phyloP scores from a whole-genome alignment of 257 asterid species.

The Knoxia roxburghii region DNA sequence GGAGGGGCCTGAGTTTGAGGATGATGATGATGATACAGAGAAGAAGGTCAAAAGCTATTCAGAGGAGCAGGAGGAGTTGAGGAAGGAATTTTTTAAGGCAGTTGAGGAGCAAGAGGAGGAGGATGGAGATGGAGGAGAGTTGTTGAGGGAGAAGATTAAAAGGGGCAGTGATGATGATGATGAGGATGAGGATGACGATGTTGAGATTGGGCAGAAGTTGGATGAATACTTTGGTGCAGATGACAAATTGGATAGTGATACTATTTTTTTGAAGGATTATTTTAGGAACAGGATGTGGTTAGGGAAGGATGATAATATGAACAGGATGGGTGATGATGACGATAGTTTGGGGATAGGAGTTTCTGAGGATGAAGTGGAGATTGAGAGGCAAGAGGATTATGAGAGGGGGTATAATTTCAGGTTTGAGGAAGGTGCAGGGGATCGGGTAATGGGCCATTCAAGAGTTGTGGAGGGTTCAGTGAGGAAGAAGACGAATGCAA shows the following conservation, averaged over 20 bases:
- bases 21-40: conserved; percentile 15
- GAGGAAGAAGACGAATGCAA: conserved; percentile 60
- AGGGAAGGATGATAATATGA: conserved; percentile 19
- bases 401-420: conserved; percentile 72
- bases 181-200: conserved; percentile 19
- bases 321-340: conserved; percentile 25
- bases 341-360: conserved; percentile 31
- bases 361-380: conserved; percentile 68
- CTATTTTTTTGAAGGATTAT: conserved; percentile 52
- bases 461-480: conserved; percentile 78
- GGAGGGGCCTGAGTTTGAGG: conserved; percentile 61
- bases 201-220: conserved; percentile 39
- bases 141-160: conserved; percentile 45
- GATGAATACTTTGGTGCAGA: conserved; percentile 65
- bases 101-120: conserved; percentile 36
- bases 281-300: conserved; percentile 62
- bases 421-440: conserved; percentile 76
- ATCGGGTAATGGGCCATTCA: conserved; percentile 68
- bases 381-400: conserved; percentile 74
- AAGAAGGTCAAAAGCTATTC: conserved; percentile 40
- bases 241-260: conserved; percentile 51
- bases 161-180: conserved; percentile 23
- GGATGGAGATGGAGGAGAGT: conserved; percentile 36
- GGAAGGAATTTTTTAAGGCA: conserved; percentile 40
- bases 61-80: conserved; percentile 68